Base-by-base conservation (phyloP, 2,329 filamentous ascomycete species). In the Coniella vitis region DNA sequence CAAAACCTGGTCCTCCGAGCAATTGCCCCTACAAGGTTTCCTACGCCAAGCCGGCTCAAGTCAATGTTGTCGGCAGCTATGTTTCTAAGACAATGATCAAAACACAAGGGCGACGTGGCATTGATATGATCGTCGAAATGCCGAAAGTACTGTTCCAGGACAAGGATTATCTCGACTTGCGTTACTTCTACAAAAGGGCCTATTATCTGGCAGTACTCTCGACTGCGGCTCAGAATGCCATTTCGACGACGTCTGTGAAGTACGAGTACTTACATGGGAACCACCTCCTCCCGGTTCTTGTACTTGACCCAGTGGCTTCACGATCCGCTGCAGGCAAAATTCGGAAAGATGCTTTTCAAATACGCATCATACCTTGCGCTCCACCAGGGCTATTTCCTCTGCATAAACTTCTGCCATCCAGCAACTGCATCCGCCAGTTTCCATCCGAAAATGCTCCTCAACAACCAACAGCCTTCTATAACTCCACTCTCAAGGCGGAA, bases 161-260 rank as follows among this genome's bases (percentile, higher is more conserved):
- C 38, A 97, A 97, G 68, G 93, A 98, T 66, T 96, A 91, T 63
- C 75, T 90, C 43, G 90, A 95, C 64, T 78, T 93, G 71, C 81
- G 93, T 53, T 97, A 95, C 69, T 95, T 96, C 62, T 90, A 96
- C 69, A 94, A 95, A 61, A 76, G 90, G 55, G 87, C 93, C 12
- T 97, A 91, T 66, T 97, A 94, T 62, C 71, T 97, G 44, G 88
- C 90, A 31, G 88, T 86, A 55, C 71, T 97, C 48, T 83, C 89
- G 13, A 81, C 80, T 25, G 81, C 78, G 4, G 70, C 97, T 45
- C 80, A 81, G 55, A 71, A 76, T 34, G 68, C 76, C 3, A 66
- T 82, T 39, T 70, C 69, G 4, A 65, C 75, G 14, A 74, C 85
- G 56, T 71, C 78, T 13, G 58, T 87, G 38, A 70, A 70, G 4